phyloP scores from a whole-genome alignment of 306 rosid species.

The Sechiopsis laciniata region DNA sequence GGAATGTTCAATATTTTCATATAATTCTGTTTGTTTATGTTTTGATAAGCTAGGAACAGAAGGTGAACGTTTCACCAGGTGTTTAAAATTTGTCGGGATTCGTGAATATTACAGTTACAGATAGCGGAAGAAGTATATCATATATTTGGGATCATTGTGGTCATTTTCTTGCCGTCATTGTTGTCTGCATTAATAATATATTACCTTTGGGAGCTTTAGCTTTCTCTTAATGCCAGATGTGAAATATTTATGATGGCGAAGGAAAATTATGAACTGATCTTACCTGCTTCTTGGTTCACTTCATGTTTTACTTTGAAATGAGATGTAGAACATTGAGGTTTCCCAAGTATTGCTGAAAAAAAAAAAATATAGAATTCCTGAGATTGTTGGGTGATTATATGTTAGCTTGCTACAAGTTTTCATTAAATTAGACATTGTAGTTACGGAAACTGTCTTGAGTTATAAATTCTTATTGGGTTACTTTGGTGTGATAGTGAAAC shows the following conservation, averaged over 20 bases:
- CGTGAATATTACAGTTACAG: background rate
- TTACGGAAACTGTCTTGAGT: background rate
- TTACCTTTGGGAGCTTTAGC: background rate
- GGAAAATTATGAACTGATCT: background rate
- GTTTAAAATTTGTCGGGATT: background rate
- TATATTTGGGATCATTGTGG: background rate
- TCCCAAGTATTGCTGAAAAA: background rate
- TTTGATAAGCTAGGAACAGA: background rate
- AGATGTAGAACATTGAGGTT: background rate
- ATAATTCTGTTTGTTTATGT: background rate
- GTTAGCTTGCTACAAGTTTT: too few species aligned
- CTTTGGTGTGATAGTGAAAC: background rate
- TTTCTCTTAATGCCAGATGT: background rate
- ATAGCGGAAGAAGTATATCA: background rate
- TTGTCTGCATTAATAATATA: background rate
- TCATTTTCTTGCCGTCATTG: background rate
- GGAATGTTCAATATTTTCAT: background rate
- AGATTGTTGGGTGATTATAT: background rate
- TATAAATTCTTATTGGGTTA: background rate
- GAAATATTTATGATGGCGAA: background rate
- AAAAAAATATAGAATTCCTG: background rate
- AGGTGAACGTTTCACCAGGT: background rate
- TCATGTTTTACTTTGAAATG: background rate
- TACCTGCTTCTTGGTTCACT: background rate
- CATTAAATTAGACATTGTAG: background rate